phyloP scores from a whole-genome alignment of 192 early-diverging fungal genomes.

The Coemansia sp. region DNA sequence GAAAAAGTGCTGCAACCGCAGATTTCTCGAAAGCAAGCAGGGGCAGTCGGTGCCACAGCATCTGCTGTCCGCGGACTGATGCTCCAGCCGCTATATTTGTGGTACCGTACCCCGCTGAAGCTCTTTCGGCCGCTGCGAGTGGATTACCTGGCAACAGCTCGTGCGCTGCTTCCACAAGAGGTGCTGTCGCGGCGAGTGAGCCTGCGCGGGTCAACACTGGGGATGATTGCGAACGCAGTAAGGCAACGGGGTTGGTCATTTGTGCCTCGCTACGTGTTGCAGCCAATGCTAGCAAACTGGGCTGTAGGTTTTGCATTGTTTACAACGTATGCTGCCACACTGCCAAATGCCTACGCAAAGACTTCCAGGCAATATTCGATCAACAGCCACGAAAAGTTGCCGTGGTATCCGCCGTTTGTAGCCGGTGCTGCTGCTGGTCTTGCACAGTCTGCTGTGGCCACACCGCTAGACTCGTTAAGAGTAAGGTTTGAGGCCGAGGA shows the following conservation, averaged over 20 bases:
- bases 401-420: conserved; percentile 47
- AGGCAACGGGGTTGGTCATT: conserved; percentile 67
- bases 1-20: conserved; percentile 10
- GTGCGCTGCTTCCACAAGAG: conserved; percentile 65
- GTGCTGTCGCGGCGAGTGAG: conserved; percentile 31
- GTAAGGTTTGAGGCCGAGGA: conserved; percentile 75
- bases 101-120: conserved; percentile 58
- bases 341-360: conserved; percentile 36
- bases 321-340: conserved; percentile 61
- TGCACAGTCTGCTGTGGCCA: conserved; percentile 70
- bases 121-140: conserved; percentile 75
- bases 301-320: conserved; percentile 72
- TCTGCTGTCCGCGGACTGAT: conserved; percentile 47
- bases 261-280: conserved; percentile 68
- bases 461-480: conserved; percentile 71
- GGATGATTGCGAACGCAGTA: conserved; percentile 70
- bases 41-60: conserved; percentile 51
- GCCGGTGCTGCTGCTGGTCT: conserved; percentile 67
- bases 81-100: conserved; percentile 53
- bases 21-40: conserved; percentile 43
- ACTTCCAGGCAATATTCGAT: conserved; percentile 49
- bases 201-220: conserved; percentile 68
- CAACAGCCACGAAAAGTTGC: conserved; percentile 19
- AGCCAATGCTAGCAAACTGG: conserved; percentile 73
- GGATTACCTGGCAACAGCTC: conserved; percentile 75